Conservation (phyloP, 768 basidiomycete genomes). For the Postia placenta region DNA sequence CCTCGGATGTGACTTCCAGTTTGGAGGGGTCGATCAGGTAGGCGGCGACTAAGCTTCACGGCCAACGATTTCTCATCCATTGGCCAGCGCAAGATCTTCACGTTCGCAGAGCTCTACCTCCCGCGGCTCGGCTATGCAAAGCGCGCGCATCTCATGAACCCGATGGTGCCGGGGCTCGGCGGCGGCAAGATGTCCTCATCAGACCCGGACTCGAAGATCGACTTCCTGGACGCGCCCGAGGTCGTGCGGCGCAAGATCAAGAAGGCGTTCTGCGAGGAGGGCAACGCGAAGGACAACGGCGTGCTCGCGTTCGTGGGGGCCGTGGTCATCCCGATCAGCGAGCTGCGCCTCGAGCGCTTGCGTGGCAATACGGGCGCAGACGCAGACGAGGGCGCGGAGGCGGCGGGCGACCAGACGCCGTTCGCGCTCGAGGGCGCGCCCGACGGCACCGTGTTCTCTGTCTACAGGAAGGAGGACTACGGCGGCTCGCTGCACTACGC, state of each 20-base stretch:
- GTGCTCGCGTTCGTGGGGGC: conserved; percentile 79
- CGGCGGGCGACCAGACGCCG: conserved; percentile 46
- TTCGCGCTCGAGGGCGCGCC: conserved; percentile 70
- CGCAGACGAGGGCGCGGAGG: conserved; percentile 38
- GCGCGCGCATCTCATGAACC: conserved; percentile 96
- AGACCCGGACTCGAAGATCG: conserved; percentile 96
- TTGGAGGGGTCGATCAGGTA: conserved; percentile 96
- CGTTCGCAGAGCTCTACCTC: conserved; percentile 93
- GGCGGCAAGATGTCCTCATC: conserved; percentile 99
- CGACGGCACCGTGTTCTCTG: conserved; percentile 73
- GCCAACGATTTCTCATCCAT: not conserved
- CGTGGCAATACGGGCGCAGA: conserved; percentile 39
- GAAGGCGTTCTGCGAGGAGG: conserved; percentile 90
- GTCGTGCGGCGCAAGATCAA: conserved; percentile 86
- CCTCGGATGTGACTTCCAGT: conserved; percentile 93
- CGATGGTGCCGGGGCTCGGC: conserved; percentile 91
- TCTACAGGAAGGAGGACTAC: conserved; percentile 72
- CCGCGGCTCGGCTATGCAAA: conserved; percentile 90
- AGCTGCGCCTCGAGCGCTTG: conserved; percentile 59
- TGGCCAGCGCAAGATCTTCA: conserved; percentile 93
- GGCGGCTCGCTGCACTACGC: conserved; percentile 77
- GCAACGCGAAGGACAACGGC: conserved; percentile 83
- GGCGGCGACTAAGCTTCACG: conserved; percentile 17
- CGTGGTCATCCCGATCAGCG: conserved; percentile 84
- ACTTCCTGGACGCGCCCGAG: conserved; percentile 88